A percentile compares a stretch with the other conserved stretches of the same genome.
phyloP scores from a whole-genome alignment of 2,329 filamentous ascomycete species.

The Pezicula carpinea region DNA sequence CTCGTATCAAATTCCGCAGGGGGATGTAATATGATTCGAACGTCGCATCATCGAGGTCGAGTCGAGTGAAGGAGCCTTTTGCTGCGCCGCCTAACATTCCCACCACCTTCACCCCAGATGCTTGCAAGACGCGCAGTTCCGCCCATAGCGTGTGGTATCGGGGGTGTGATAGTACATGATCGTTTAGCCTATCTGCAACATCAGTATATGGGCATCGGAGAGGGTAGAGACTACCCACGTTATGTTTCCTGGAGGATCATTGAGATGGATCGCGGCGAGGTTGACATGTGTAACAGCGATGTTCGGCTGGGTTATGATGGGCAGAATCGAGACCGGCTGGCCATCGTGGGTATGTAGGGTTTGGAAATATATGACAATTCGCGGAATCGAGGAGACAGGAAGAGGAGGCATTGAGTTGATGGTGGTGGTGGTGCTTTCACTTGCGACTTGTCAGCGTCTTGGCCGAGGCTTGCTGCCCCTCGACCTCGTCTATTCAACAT shows the following conservation, averaged over 20 bases:
- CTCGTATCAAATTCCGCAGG: constrained; percentile 58
- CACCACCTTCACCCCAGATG: constrained; percentile 71
- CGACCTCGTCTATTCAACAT: too few species aligned
- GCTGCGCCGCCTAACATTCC: constrained; percentile 87
- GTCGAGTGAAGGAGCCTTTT: constrained; percentile 62
- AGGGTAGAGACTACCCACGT: constrained; percentile 58
- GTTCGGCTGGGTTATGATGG: constrained; percentile 39
- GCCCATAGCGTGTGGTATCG: constrained; percentile 72
- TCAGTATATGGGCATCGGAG: constrained; percentile 69
- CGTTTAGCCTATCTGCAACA: constrained; percentile 53
- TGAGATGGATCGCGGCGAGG: constrained; percentile 81
- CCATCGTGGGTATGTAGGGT: constrained; percentile 52
- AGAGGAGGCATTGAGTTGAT: constrained; percentile 24
- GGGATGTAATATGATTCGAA: constrained; percentile 75
- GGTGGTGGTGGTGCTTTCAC: too few species aligned
- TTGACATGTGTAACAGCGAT: constrained; percentile 76
- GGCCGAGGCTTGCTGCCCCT: too few species aligned
- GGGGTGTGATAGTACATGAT: constrained; percentile 64
- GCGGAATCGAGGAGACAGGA: constrained; percentile 19
- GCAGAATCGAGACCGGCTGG: constrained; percentile 56
- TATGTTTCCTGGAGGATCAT: constrained; percentile 51
- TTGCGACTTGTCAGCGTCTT: too few species aligned
- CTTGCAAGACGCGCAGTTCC: constrained; percentile 69
- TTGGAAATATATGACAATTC: constrained; percentile 57
- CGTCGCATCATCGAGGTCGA: constrained; percentile 48